phyloP scores from a whole-genome alignment of 371 early-diverging fungal genomes.

The Rhizomucor pusillus region DNA sequence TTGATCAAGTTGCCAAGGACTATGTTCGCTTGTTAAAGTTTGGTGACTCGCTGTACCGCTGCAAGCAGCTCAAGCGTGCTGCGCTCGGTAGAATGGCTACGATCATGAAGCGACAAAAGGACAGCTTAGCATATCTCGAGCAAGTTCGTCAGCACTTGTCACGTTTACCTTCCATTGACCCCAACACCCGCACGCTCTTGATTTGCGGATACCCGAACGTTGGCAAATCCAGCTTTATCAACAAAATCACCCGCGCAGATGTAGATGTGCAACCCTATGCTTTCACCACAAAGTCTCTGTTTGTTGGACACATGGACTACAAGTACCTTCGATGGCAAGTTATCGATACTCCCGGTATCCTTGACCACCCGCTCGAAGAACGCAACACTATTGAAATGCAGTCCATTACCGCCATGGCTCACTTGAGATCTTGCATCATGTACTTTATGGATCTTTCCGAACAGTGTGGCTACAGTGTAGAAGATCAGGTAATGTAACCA shows the following conservation, averaged over 20 bases:
- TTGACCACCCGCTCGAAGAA: slow-evolving; percentile 99
- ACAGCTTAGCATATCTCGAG: slow-evolving; percentile 97
- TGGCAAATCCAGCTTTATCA: slow-evolving; percentile 99
- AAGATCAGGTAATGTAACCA: slow-evolving; percentile 73
- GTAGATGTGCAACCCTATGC: slow-evolving; percentile 99
- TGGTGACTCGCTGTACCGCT: slow-evolving; percentile 99
- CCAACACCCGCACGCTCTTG: slow-evolving; percentile 97
- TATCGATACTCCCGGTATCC: slow-evolving; percentile 99
- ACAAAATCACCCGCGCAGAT: slow-evolving; percentile 99
- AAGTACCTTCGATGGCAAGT: slow-evolving; percentile 99
- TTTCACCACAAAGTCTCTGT: slow-evolving; percentile 99
- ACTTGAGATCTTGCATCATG: slow-evolving; percentile 96
- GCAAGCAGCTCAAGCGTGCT: slow-evolving; percentile 99
- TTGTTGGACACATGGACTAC: slow-evolving; percentile 99
- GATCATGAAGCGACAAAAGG: slow-evolving; percentile 99
- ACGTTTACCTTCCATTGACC: slow-evolving; percentile 98
- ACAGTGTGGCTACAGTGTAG: slow-evolving; percentile 98
- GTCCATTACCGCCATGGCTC: slow-evolving; percentile 99
- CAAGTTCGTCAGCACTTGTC: slow-evolving; percentile 99
- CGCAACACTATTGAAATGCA: slow-evolving; percentile 99
- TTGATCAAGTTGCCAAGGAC: slow-evolving; percentile 97
- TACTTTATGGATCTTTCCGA: slow-evolving; percentile 99
- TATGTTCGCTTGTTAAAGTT: slow-evolving; percentile 98
- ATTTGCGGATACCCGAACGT: slow-evolving; percentile 99
- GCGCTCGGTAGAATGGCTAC: slow-evolving; percentile 98